Base-by-base conservation (phyloP, 306 rosid species). In the Neltuma alba region DNA sequence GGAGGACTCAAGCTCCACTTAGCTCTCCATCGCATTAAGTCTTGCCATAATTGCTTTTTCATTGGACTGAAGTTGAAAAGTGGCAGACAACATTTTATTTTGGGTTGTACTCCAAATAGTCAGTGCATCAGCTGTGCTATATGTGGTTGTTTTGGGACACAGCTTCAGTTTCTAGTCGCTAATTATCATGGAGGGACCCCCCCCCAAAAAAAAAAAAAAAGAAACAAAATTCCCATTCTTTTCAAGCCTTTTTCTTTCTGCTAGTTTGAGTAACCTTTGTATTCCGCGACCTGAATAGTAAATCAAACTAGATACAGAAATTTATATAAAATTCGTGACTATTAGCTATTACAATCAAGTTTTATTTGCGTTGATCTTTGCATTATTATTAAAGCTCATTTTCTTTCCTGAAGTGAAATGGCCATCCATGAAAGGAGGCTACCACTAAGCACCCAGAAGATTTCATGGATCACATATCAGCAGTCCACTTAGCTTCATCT, bases 1-100 rank as follows among this genome's bases (percentile, higher is more conserved):
- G 55, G 84, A 81, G 60, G 91, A 85, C 75, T 68, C 85, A 6
- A 83, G 57, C 82, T 72, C 88, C 30, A 82, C 76, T 66, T 91
- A 92, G 82, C 4, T 33, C 36, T 33, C 36, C 36, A 33, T 33
- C 36, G 36, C 36, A 33, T 33, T 3, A 33, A 33, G 36, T 33
- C 36, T 33, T 33, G 36, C 36, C 36, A 33, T 33, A 25, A 72
- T 61, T 62, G 40, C 66, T 36, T 47, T 81, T 34, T 21, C 41
- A 64, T 72, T 64, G 55, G 45, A 62, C 30, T 62, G 2, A 69
- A 58, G 23, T 20, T 6, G 20, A 50, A 3, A 45, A 58, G 62
- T 45, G 60, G 52, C 9, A 25, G 42, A 72, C 67, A 58, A 44
- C 37, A 76, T 52, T 80, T 38, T 70, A 25, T 58, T 21, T 76